Base-by-base conservation (phyloP, 176 grass and related monocot species). In the Oryza australiensis region DNA sequence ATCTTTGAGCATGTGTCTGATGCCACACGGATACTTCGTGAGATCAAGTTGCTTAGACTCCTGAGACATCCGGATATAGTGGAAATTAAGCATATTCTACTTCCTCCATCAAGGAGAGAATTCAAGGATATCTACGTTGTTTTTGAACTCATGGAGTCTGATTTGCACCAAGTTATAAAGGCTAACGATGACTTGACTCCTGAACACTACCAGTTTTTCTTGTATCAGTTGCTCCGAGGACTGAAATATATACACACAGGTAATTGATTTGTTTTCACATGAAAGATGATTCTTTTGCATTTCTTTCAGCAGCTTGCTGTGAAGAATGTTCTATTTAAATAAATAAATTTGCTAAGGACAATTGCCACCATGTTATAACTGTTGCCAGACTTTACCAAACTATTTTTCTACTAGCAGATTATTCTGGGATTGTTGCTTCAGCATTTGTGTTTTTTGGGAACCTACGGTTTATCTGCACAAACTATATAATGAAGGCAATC, bases 231-330 rank as follows among this genome's bases (percentile, higher is more conserved):
- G 55, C 90, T 98, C 59, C 87, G 95, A 10, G 95, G 92, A 77
- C 74, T 98, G 84, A 98, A 98, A 86, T 98, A 98, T 70, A 98
- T 98, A 88, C 95, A 98, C 89, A 93, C 95, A 93, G 94, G 94
- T 97, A 79, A 89, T 67, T 84, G 76, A 82, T 84, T 78, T 82
- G 37, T 77, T 82, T 87, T 80, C 77, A 65, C 66, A 62, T 81
- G 64, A 2, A 81, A 80, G 38, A 29, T 73, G 12, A 1, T 67
- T 84, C 38, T 64, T 86, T 63, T 43, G 27, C 55, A 67, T 85
- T 49, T 37, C 35, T 26, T 83, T 3, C 46, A 14, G 38, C 62
- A 53, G 7, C 22, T 16, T 72, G 27, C 62, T 34, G 4, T 67
- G 4, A 53, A 9, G 66, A 64, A 11, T 80, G 62, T 24, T 70